Base-by-base conservation (phyloP, 345 rosid genomes). In the Populus pruinosa region DNA sequence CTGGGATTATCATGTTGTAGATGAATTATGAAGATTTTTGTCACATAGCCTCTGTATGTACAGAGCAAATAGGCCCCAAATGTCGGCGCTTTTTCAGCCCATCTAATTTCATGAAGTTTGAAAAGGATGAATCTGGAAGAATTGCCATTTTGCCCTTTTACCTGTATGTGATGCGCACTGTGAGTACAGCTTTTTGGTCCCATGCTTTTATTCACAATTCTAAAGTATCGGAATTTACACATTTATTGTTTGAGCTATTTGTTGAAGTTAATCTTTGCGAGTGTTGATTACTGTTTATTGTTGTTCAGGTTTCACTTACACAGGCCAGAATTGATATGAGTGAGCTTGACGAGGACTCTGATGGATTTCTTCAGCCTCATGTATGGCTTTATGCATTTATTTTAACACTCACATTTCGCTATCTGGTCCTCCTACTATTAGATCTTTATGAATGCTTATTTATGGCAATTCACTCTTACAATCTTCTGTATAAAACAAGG, bases 291-390 rank as follows among this genome's bases (percentile, higher is more conserved):
- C 29, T 25, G 39, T 75, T 78, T 31, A 63, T 53, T 69, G 67
- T 76, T 85, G 78, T 85, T 79, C 86, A 96, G 99, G 99, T 96
- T 81, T 96, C 98, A 20, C 93, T 96, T 81, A 94, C 99, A 70
- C 97, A 94, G 83, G 99, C 99, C 72, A 92, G 98, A 86, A 96
- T 96, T 75, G 98, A 94, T 80, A 96, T 94, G 99, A 96, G 99
- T 80, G 99, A 96, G 86, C 97, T 96, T 69, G 99, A 94, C 63
- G 97, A 96, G 82, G 99, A 94, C 82, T 94, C 98, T 74, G 99
- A 96, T 83, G 99, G 99, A 83, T 96, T 96, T 81, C 98, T 96
- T 82, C 98, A 90, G 74, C 78, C 93, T 85, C 86, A 88, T 83
- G 99, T 96, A 88, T 76, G 50, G 50, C 8, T 68, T 39, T 71